A percentile compares a stretch with the other conserved stretches of the same genome.
These are phyloP conservation scores for Ailanthus altissimus DNA, from an alignment of 345 rosid species.

Conservation along the genomic window DNA sequence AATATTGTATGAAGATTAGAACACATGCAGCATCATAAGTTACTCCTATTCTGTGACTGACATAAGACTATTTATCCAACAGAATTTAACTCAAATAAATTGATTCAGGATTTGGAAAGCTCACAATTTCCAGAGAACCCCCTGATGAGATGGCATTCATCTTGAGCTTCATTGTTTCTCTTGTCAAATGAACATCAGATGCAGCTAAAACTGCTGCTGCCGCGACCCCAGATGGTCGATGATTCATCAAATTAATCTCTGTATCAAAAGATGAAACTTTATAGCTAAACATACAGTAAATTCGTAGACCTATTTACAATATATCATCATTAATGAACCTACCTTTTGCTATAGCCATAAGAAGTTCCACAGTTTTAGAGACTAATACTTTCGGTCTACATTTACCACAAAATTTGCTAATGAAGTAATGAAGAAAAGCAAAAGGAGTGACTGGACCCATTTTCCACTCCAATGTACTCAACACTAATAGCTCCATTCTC, in stretches of 20 bases:
- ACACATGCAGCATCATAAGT: neutral
- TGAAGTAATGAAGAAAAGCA: constrained; percentile 60
- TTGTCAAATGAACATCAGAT: constrained; percentile 47
- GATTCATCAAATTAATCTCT: constrained; percentile 62
- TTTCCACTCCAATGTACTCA: constrained; percentile 74
- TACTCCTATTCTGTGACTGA: neutral
- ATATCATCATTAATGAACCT: neutral
- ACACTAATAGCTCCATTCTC: constrained; percentile 70
- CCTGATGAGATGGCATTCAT: constrained; percentile 48
- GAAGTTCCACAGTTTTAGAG: constrained; percentile 50
- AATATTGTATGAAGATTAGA: constrained; percentile 20
- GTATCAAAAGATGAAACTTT: constrained; percentile 19
- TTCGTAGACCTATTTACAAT: neutral
- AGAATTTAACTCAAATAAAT: neutral
- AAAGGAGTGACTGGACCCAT: constrained; percentile 75
- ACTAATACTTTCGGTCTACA: constrained; percentile 38
- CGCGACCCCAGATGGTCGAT: constrained; percentile 72
- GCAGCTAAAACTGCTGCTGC: constrained; percentile 75
- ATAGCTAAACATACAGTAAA: neutral
- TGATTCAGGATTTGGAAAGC: constrained; percentile 11
- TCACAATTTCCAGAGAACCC: constrained; percentile 56
- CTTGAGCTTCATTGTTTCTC: constrained; percentile 52
- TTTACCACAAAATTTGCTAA: constrained; percentile 38
- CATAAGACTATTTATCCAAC: neutral
- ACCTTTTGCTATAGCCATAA: constrained; percentile 62